Evolutionary conservation across 306 rosid species (phyloP).

Genomic region (Begonia peltatifolia): DNA sequence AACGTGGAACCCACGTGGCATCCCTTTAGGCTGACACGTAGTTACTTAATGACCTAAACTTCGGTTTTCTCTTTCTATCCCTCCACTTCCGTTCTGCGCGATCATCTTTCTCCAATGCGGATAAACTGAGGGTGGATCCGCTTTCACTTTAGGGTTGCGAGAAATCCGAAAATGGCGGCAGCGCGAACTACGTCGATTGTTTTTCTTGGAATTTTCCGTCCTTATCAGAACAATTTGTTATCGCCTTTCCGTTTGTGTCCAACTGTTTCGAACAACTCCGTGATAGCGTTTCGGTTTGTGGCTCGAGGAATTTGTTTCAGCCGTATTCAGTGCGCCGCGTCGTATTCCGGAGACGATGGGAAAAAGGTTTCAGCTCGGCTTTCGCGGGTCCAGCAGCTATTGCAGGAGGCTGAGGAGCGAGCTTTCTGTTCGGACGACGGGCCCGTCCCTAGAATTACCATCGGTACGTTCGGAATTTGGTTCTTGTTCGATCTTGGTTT

Average conservation of each 20-base stretch:
- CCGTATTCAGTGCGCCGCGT: slow-evolving; percentile 39
- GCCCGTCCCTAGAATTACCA: slow-evolving; percentile 64
- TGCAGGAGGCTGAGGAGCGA: slow-evolving; percentile 68
- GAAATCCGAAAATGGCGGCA: no score
- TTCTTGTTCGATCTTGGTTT: background rate
- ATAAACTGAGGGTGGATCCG: no score
- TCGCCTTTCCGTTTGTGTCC: slow-evolving; percentile 8
- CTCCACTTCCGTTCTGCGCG: no score
- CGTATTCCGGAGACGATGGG: slow-evolving; percentile 19
- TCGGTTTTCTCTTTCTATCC: no score
- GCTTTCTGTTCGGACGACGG: slow-evolving; percentile 32
- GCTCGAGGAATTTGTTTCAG: slow-evolving; percentile 17
- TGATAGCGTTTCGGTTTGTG: slow-evolving; percentile 6
- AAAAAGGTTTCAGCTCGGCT: slow-evolving; percentile 65
- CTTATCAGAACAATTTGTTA: background rate
- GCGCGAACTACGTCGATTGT: no score
- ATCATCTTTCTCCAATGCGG: no score
- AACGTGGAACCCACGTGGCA: no score
- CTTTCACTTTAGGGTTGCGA: no score
- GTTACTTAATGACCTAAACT: no score
- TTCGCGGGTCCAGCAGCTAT: slow-evolving; percentile 65
- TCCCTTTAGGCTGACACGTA: no score
- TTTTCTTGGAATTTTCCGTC: no score
- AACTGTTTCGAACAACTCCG: slow-evolving; percentile 1
- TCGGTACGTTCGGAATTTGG: slow-evolving; percentile 25